These are phyloP conservation scores for Monilinia fructigena DNA, from an alignment of 2,329 filamentous ascomycete species.

Conservation along the genomic window DNA sequence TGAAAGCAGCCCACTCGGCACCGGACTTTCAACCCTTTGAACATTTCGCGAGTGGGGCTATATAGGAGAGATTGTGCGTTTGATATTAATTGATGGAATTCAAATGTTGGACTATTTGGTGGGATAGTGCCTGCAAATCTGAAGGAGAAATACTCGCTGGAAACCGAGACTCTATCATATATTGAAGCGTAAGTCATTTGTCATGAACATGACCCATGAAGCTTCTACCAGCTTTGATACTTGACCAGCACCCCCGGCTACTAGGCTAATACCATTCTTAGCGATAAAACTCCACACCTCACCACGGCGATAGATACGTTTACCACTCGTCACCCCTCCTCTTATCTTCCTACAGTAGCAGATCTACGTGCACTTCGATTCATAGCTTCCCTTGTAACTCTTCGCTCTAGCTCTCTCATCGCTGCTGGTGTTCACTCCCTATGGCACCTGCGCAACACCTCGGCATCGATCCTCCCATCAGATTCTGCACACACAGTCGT, in stretches of 20 bases:
- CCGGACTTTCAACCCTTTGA: conserved; percentile 63
- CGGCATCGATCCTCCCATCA: conserved; percentile 40
- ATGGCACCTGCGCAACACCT: conserved; percentile 52
- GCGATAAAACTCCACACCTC: conserved; percentile 32
- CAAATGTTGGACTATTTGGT: conserved; percentile 54
- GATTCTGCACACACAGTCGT: conserved; percentile 54
- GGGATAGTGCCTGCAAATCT: conserved; percentile 57
- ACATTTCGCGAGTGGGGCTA: conserved; percentile 65
- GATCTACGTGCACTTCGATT: conserved; percentile 55
- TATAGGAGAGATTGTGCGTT: conserved; percentile 62
- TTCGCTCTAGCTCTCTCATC: conserved; percentile 58
- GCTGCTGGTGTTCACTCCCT: conserved; percentile 59
- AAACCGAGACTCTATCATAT: conserved; percentile 58
- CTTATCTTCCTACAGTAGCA: conserved; percentile 45
- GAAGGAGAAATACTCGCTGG: conserved; percentile 54
- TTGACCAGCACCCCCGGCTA: neutral
- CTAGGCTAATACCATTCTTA: conserved; percentile 21
- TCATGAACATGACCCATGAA: neutral
- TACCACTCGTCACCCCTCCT: conserved; percentile 48
- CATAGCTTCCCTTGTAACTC: conserved; percentile 55
- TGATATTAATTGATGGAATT: conserved; percentile 59
- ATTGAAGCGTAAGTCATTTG: conserved; percentile 51
- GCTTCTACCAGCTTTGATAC: neutral
- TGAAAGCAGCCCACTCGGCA: conserved; percentile 53
- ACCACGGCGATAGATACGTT: conserved; percentile 49